phyloP scores from a whole-genome alignment of 345 rosid genomes.

The Corymbia maculata region DNA sequence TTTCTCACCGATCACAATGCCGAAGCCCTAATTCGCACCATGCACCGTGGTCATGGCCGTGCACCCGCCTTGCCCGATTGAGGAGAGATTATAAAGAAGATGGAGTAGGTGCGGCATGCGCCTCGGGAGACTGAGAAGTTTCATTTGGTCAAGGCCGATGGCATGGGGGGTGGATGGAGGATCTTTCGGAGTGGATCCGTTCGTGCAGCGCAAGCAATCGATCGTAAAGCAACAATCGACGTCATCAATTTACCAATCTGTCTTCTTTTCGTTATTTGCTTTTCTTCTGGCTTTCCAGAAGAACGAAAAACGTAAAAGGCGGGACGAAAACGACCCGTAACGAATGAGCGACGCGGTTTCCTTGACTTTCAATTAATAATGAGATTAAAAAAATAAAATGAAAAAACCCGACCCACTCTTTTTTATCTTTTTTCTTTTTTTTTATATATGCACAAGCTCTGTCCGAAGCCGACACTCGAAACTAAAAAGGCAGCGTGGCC shows the following conservation, averaged over 20 bases:
- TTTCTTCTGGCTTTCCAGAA: not conserved
- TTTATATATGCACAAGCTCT: not conserved
- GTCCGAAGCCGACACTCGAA: not conserved
- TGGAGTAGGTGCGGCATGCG: not conserved
- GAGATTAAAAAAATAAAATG: accelerated
- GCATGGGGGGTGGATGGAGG: not conserved
- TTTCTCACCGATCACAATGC: not conserved
- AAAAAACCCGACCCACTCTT: not conserved
- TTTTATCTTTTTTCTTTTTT: too few species aligned
- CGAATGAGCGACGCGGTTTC: not conserved
- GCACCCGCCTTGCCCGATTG: not conserved
- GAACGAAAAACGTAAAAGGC: not conserved
- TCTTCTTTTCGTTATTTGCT: too few species aligned
- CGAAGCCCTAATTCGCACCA: not conserved
- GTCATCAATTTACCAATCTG: not conserved
- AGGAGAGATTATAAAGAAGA: not conserved
- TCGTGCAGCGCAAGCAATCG: not conserved
- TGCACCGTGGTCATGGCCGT: not conserved
- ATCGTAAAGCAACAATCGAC: not conserved
- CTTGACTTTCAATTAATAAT: not conserved
- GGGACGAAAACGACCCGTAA: not conserved
- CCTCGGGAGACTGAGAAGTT: not conserved
- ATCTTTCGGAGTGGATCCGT: not conserved
- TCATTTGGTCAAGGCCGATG: not conserved
- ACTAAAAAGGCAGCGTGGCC: not conserved